Evolutionary conservation across 805 yeast genomes (phyloP), one percentile per base, ranked within the genome.

Genomic region (Pichia sporocuriosa): DNA sequence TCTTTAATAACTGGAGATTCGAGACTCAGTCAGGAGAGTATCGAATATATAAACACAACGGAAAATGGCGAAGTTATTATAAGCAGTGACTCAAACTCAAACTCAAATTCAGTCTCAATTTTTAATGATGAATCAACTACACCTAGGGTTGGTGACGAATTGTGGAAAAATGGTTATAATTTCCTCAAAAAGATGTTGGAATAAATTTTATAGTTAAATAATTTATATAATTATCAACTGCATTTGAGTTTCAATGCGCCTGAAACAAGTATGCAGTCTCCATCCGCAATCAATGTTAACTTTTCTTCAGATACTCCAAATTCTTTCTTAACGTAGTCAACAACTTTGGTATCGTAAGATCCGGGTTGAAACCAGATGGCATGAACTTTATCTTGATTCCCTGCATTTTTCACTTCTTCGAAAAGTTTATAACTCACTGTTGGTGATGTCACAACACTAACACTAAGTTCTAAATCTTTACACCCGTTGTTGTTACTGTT

Each of bases 301-400:
- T 48, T 51, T 21, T 44, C 51, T 19, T 39, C 41, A 22, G 35
- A 29, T 56, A 56, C n/a, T 62, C 73, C 44, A 59, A 57, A 25
- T 46, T 54, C 35, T 51, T 42, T 30, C 11, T 55, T n/a, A 15
- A 55, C 51, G 16, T 43, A 59, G 1, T 69, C 63, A 15, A 81
- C 63, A 3, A 73, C 75, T 11, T 65, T 68, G 3, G 56, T 54
- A 52, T 81, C 79, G 50, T 74, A 84, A 19, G 87, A 73, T 0
- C 94, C 95, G 0, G 95, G 95, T 55, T 85, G 95, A 50, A 83
- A 79, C 95, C 95, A 86, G 13, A 84, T 63, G 1, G 81, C 77
- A 51, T 72, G 72, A 13, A 82, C 62, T 0, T 61, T 47, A 6
- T 8, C 37, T 49, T 9, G 55, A 54, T 54, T 28, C 40, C 13